Percentiles rank a stretch among this genome's conserved stretches.
Conservation (phyloP, 345 rosid genomes). For the rapeseed (Brassica napus) region DNA sequence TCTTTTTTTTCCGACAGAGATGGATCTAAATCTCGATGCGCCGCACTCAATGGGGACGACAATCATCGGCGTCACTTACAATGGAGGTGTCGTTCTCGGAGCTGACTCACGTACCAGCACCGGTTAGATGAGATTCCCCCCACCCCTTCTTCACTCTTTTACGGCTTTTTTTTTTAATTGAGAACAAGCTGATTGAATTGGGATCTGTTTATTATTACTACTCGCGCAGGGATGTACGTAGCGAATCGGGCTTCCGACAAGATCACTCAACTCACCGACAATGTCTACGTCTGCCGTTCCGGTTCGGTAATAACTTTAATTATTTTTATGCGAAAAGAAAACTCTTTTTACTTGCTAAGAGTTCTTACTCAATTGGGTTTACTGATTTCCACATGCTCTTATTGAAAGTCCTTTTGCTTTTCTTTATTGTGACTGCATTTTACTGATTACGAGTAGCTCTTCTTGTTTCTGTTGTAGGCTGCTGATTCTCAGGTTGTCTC, state of each 20-base stretch:
- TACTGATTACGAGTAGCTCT: not conserved
- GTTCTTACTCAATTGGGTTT: too few species aligned
- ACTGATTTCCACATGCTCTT: not conserved
- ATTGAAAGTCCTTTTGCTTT: not conserved
- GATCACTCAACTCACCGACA: constrained; percentile 91
- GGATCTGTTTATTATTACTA: constrained; percentile 3
- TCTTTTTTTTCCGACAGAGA: constrained; percentile 1
- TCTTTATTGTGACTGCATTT: not conserved
- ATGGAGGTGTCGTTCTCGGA: constrained; percentile 98
- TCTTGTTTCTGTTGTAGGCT: constrained; percentile 52
- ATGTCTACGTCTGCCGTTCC: constrained; percentile 93
- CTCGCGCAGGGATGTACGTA: constrained; percentile 66
- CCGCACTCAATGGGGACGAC: constrained; percentile 99
- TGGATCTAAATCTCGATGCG: constrained; percentile 48
- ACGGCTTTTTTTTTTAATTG: not conserved
- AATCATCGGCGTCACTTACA: constrained; percentile 94
- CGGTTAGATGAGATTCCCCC: constrained; percentile 44
- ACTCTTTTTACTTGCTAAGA: constrained; percentile 2
- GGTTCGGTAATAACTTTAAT: constrained; percentile 99
- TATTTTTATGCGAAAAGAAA: not conserved
- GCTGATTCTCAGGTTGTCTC: constrained; percentile 98
- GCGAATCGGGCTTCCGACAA: constrained; percentile 97
- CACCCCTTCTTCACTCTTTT: not conserved
- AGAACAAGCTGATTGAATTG: constrained; percentile 12
- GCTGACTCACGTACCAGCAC: constrained; percentile 99